Percentiles rank a stretch among this genome's conserved stretches.
Conservation (phyloP, 1,284 basidiomycete genomes). For the Sphaerobolus stellatus region DNA sequence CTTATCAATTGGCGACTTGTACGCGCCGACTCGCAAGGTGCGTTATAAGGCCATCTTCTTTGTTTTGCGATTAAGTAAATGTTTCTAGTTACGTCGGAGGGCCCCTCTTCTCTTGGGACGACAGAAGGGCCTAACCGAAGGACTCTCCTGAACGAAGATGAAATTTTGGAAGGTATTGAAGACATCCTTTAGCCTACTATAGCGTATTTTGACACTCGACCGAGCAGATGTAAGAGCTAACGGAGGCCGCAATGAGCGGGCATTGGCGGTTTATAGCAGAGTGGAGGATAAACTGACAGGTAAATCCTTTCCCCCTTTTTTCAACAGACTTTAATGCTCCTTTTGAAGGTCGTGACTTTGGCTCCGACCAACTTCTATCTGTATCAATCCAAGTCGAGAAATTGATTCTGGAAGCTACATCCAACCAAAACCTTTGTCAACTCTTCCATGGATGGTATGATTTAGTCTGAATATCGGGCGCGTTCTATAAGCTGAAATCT, state of each 20-base stretch:
- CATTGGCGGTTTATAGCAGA: constrained; percentile 51
- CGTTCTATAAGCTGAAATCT: background rate
- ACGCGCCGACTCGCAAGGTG: constrained; percentile 16
- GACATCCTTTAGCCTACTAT: constrained; percentile 1
- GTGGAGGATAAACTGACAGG: constrained; percentile 51
- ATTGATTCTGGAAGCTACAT: constrained; percentile 49
- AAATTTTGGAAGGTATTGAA: constrained; percentile 70
- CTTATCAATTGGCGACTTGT: constrained; percentile 35
- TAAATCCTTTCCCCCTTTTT: constrained; percentile 21
- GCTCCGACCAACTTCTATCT: constrained; percentile 42
- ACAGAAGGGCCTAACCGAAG: constrained; percentile 69
- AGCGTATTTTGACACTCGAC: constrained; percentile 19
- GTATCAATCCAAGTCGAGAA: constrained; percentile 50
- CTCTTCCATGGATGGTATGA: constrained; percentile 52
- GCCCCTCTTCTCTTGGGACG: constrained; percentile 61
- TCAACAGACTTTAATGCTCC: constrained; percentile 4
- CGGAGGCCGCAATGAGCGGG: constrained; percentile 43
- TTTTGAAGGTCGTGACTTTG: constrained; percentile 43
- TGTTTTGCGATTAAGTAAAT: too few species aligned
- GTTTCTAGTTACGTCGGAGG: constrained; percentile 45
- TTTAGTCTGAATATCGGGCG: background rate
- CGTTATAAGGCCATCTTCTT: constrained; percentile 59
- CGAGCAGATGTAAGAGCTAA: constrained; percentile 17
- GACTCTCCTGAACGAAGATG: constrained; percentile 76
- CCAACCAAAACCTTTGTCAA: constrained; percentile 51